A percentile compares a stretch with the other conserved stretches of the same genome.
phyloP scores from a whole-genome alignment of 2,329 filamentous ascomycete genomes.

The Fusarium vanettenii region DNA sequence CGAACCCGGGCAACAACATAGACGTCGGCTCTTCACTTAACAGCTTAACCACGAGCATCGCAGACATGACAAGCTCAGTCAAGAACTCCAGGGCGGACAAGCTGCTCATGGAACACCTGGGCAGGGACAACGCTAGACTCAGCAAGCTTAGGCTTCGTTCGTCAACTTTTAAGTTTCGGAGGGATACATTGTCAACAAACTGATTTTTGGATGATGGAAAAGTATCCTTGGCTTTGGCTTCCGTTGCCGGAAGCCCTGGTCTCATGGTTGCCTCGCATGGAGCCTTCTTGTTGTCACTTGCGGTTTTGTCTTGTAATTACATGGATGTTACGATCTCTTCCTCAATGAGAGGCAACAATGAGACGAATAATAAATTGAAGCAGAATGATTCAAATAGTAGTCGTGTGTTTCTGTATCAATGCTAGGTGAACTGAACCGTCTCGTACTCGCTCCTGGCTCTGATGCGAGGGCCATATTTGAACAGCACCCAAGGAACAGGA shows the following conservation, averaged over 20 bases:
- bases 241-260: neutral
- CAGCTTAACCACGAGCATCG: too few species aligned
- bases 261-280: neutral
- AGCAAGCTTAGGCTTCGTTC: neutral
- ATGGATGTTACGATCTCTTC: neutral
- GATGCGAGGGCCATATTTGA: slow-evolving; percentile 56
- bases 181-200: neutral
- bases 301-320: neutral
- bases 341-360: neutral
- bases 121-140: too few species aligned
- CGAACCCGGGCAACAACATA: too few species aligned
- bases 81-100: too few species aligned
- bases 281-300: neutral
- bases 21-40: too few species aligned
- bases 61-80: too few species aligned
- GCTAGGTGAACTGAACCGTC: neutral
- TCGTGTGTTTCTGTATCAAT: neutral
- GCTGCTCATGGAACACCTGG: too few species aligned
- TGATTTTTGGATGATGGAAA: neutral
- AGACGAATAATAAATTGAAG: neutral
- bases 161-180: neutral
- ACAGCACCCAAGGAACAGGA: slow-evolving; percentile 65
- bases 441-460: slow-evolving; percentile 27
- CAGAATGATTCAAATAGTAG: neutral
- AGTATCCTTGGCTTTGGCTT: neutral